These are phyloP conservation scores for Gnomoniopsis sp. DNA, from an alignment of 2,329 filamentous ascomycete genomes.

Conservation along the genomic window DNA sequence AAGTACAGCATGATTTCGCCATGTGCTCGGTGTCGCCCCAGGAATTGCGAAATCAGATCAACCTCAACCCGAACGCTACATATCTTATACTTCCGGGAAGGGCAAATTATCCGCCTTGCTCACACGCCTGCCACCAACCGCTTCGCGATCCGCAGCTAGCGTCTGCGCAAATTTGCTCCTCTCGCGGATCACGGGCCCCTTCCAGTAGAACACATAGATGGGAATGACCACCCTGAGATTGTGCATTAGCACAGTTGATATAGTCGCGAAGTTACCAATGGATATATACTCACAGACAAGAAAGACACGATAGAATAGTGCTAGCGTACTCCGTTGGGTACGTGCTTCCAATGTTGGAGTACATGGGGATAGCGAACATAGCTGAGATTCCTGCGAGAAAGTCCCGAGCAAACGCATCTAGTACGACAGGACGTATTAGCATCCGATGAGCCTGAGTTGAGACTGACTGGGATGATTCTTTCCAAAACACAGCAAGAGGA, in stretches of 20 bases:
- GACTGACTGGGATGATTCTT: no score
- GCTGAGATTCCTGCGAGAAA: slow-evolving; percentile 63
- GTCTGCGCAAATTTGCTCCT: slow-evolving; percentile 63
- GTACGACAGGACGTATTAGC: no score
- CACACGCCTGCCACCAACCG: neutral
- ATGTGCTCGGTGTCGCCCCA: no score
- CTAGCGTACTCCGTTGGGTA: slow-evolving; percentile 50
- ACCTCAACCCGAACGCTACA: no score
- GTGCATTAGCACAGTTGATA: neutral
- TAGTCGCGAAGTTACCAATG: neutral
- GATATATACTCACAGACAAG: neutral
- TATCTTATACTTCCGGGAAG: neutral
- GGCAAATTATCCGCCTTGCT: neutral
- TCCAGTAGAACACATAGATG: slow-evolving; percentile 66
- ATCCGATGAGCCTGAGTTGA: no score
- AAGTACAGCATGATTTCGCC: no score
- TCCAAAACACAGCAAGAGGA: slow-evolving; percentile 38
- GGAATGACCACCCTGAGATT: slow-evolving; percentile 40
- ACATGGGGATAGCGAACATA: slow-evolving; percentile 55
- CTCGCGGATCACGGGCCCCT: slow-evolving; percentile 56
- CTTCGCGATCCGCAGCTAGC: slow-evolving; percentile 36
- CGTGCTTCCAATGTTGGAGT: slow-evolving; percentile 37
- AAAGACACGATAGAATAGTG: slow-evolving; percentile 33
- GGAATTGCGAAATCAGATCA: no score
- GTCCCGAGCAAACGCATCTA: slow-evolving; percentile 59